Conservation (phyloP, 2,329 filamentous ascomycete genomes). For the Chaetomiaceae sp. region DNA sequence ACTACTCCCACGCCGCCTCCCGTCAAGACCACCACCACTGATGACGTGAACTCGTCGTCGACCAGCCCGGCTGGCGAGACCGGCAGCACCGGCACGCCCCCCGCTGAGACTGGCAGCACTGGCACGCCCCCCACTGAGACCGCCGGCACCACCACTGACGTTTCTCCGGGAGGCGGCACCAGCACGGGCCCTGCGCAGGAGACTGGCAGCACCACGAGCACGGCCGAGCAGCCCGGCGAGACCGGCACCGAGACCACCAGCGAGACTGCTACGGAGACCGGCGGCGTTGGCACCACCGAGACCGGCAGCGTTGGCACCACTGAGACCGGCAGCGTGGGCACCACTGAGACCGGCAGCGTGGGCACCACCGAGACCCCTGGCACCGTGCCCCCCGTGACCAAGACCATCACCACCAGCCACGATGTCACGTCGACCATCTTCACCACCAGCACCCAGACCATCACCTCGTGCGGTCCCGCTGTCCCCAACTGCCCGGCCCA, state of each 20-base stretch:
- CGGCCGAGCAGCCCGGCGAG: constrained; percentile 1
- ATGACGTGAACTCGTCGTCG: constrained; percentile 6
- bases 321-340: no score
- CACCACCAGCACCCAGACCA: constrained; percentile 33
- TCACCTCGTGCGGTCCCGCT: constrained; percentile 48
- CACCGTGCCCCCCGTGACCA: constrained; percentile 36
- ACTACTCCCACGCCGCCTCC: constrained; percentile 11
- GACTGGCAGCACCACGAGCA: not conserved
- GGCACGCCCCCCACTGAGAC: constrained; percentile 1
- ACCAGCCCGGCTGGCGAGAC: not conserved
- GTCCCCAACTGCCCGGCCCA: constrained; percentile 35
- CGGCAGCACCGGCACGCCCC: constrained; percentile 17
- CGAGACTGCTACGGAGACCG: no score
- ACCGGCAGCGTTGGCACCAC: not conserved
- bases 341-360: constrained; percentile 15
- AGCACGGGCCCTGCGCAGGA: not conserved
- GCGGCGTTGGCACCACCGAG: no score
- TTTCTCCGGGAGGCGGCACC: constrained; percentile 8
- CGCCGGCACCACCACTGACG: not conserved
- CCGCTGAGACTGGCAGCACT: constrained; percentile 6
- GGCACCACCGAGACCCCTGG: constrained; percentile 44
- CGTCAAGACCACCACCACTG: constrained; percentile 26
- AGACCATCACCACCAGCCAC: constrained; percentile 40
- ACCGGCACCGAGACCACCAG: no score
- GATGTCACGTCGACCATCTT: constrained; percentile 27